Evolutionary conservation across 768 basidiomycete species (phyloP).

Genomic region (Boletus rex-veris): DNA sequence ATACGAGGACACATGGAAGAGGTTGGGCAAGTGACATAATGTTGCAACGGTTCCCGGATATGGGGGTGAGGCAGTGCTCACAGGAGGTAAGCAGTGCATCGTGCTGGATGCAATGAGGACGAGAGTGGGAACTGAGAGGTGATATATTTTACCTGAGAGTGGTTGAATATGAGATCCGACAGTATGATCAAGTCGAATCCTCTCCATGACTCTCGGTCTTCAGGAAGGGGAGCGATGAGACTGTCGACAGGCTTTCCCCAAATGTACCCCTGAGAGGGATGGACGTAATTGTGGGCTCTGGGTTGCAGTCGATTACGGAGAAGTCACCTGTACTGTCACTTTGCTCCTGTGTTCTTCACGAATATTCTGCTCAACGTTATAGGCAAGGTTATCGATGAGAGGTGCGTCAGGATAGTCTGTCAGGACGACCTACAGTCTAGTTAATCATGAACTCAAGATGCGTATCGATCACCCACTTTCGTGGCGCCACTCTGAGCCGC

Average conservation of each 20-base stretch:
- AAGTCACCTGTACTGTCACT: constrained; percentile 34
- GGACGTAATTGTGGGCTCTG: not conserved
- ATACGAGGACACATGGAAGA: constrained; percentile 61
- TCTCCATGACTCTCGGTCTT: constrained; percentile 12
- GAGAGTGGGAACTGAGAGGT: not conserved
- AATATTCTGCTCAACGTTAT: constrained; percentile 66
- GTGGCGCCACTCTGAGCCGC: constrained; percentile 65
- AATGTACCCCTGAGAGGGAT: constrained; percentile 60
- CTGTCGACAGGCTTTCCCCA: constrained; percentile 62
- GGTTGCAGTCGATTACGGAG: constrained; percentile 29
- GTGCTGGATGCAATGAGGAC: constrained; percentile 48
- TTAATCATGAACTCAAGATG: not conserved
- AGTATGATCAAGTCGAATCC: constrained; percentile 81
- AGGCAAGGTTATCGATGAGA: constrained; percentile 69
- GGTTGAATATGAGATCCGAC: constrained; percentile 93
- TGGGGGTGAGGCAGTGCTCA: constrained; percentile 37
- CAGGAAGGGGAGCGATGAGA: constrained; percentile 29
- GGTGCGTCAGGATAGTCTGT: constrained; percentile 89
- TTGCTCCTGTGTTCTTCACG: constrained; percentile 11
- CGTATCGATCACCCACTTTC: constrained; percentile 40
- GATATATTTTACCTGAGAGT: constrained; percentile 65
- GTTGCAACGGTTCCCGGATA: constrained; percentile 17
- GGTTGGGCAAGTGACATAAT: constrained; percentile 3
- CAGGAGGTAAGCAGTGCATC: constrained; percentile 77
- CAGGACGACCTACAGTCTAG: constrained; percentile 58